Evolutionary conservation across 2,329 filamentous ascomycete genomes (phyloP).

Genomic region (Diplodia seriata): DNA sequence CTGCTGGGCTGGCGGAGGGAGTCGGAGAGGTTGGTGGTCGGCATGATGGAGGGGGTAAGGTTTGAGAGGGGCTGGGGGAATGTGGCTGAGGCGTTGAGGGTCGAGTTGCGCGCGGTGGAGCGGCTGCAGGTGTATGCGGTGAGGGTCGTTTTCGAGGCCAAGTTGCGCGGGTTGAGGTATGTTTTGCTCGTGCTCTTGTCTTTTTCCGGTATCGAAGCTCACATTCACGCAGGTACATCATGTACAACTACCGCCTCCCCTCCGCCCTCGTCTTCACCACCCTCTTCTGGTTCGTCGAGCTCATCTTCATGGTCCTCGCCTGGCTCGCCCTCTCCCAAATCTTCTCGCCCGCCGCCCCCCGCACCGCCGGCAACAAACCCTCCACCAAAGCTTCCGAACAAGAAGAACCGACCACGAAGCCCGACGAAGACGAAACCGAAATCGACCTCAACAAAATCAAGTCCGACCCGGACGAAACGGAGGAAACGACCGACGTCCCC

Average conservation of each 20-base stretch:
- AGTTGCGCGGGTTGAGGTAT: slow-evolving; percentile 73
- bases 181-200: no score
- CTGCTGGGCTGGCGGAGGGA: slow-evolving; percentile 70
- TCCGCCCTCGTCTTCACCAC: slow-evolving; percentile 72
- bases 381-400: no score
- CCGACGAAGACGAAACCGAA: slow-evolving; percentile 37
- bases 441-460: slow-evolving; percentile 25
- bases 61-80: slow-evolving; percentile 65
- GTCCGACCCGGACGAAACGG: slow-evolving; percentile 36
- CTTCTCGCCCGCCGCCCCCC: slow-evolving; percentile 36
- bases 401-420: slow-evolving; percentile 30
- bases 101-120: slow-evolving; percentile 74
- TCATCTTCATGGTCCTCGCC: slow-evolving; percentile 68
- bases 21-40: slow-evolving; percentile 67
- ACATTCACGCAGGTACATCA: slow-evolving; percentile 68
- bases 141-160: slow-evolving; percentile 72
- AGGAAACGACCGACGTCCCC: slow-evolving; percentile 37
- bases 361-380: no score
- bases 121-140: slow-evolving; percentile 78
- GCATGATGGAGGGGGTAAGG: slow-evolving; percentile 74
- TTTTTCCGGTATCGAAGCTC: not conserved
- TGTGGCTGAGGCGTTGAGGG: slow-evolving; percentile 61
- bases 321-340: slow-evolving; percentile 66
- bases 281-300: slow-evolving; percentile 78
- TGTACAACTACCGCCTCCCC: slow-evolving; percentile 81